Conservation (phyloP, 768 basidiomycete species). For the Stropharia rugosoannulata region DNA sequence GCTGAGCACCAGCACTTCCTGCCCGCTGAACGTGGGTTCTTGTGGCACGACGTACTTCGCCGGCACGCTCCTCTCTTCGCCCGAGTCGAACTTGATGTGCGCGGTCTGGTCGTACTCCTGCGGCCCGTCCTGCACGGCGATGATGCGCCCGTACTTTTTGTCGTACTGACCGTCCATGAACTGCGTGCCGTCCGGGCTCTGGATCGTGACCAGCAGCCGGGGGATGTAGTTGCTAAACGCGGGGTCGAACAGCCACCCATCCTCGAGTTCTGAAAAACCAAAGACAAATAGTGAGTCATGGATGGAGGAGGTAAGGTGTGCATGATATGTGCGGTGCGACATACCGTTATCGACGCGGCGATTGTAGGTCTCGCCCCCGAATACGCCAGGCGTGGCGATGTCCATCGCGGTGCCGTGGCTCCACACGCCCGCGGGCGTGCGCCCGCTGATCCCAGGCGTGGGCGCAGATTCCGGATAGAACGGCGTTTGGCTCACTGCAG, state of each 20-base stretch:
- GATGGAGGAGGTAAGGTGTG: not conserved
- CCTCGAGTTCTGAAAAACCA: conserved; percentile 27
- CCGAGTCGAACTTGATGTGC: conserved; percentile 26
- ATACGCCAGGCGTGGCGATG: conserved; percentile 37
- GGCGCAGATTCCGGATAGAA: conserved; percentile 25
- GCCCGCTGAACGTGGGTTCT: conserved; percentile 29
- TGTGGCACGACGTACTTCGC: conserved; percentile 29
- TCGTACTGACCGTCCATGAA: conserved; percentile 40
- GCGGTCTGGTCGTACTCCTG: conserved; percentile 36
- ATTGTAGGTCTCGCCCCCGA: conserved; percentile 10
- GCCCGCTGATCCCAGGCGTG: conserved; percentile 34
- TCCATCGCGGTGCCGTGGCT: conserved; percentile 13
- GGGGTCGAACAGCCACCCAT: conserved; percentile 42
- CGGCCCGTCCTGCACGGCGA: conserved; percentile 29
- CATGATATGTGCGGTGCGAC: conserved; percentile 9
- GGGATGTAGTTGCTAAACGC: conserved; percentile 24
- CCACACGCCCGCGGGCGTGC: conserved; percentile 27
- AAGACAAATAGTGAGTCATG: not conserved
- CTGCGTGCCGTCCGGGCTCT: conserved; percentile 29
- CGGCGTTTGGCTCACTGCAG: conserved; percentile 43
- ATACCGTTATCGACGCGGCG: conserved; percentile 2
- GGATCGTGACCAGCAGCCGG: conserved; percentile 39
- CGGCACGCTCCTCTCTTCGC: conserved; percentile 25
- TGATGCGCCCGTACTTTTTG: conserved; percentile 25
- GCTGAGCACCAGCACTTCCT: conserved; percentile 50